These are phyloP conservation scores for Moelleriella libera DNA, from an alignment of 2,329 filamentous ascomycete species.

Conservation along the genomic window DNA sequence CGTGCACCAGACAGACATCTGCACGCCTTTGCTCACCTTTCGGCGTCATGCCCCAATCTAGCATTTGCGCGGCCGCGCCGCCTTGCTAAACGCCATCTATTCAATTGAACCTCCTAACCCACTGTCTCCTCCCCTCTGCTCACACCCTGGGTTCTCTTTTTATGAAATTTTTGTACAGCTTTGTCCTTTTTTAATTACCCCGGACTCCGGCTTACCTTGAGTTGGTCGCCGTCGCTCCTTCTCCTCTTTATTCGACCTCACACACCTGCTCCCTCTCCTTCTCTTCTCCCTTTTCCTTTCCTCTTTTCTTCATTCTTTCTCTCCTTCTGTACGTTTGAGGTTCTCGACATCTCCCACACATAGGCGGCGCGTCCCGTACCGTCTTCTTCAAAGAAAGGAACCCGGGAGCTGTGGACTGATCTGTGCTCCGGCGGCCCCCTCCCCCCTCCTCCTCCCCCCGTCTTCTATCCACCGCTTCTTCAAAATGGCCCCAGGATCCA, in stretches of 20 bases:
- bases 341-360: background rate
- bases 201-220: background rate
- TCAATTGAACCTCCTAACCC: no score
- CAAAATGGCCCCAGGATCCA: slow-evolving; percentile 17
- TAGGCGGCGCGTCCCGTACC: no score
- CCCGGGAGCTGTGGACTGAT: background rate
- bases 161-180: no score
- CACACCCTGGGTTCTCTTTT: no score
- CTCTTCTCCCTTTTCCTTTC: background rate
- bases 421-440: background rate
- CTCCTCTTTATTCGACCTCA: background rate
- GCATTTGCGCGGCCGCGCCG: slow-evolving; percentile 2
- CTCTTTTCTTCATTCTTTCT: background rate
- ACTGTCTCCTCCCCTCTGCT: no score
- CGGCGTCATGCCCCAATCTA: slow-evolving; percentile 5
- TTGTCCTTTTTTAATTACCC: no score
- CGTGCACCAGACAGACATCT: background rate
- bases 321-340: background rate
- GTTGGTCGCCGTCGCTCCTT: background rate
- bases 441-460: background rate
- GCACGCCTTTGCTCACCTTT: background rate
- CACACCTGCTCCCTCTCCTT: background rate
- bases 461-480: slow-evolving; percentile 2
- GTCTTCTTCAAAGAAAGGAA: background rate
- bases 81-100: slow-evolving; percentile 2